Percentiles rank a stretch among this genome's conserved stretches.
Conservation (phyloP, 2,329 filamentous ascomycete species). For the Phyllosticta citrichinensis region DNA sequence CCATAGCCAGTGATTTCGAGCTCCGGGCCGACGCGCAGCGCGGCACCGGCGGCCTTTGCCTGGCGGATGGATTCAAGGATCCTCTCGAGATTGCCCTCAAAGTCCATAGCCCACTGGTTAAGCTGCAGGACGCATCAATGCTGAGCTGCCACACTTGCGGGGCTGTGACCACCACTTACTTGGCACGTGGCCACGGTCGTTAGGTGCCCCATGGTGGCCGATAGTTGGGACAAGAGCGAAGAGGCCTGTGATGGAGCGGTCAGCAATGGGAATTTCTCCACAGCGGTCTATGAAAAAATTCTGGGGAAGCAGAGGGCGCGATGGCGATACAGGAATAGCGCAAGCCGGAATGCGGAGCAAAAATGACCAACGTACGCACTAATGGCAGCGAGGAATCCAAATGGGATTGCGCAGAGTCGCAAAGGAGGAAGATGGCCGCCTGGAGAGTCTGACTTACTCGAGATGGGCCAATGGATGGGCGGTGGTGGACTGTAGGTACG, state of each 20-base stretch:
- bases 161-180: neutral
- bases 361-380: neutral
- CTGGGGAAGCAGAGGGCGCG: neutral
- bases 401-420: neutral
- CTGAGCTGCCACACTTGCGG: neutral
- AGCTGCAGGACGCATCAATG: conserved; percentile 17
- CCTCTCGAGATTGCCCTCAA: conserved; percentile 51
- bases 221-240: neutral
- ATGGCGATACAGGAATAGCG: neutral
- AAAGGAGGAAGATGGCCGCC: neutral
- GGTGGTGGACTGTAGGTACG: too few species aligned
- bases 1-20: conserved; percentile 53
- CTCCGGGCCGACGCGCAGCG: conserved; percentile 46
- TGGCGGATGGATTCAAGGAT: conserved; percentile 52
- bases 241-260: neutral
- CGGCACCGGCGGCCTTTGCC: conserved; percentile 53
- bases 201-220: conserved; percentile 10
- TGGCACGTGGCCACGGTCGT: conserved; percentile 12
- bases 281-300: neutral
- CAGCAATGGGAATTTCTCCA: neutral
- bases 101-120: conserved; percentile 46
- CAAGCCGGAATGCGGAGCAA: neutral
- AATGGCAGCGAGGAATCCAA: neutral
- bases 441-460: neutral
- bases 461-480: neutral